These are phyloP conservation scores for Vitis rupestris DNA, from an alignment of 164 flowering plant genomes.

Conservation along the genomic window DNA sequence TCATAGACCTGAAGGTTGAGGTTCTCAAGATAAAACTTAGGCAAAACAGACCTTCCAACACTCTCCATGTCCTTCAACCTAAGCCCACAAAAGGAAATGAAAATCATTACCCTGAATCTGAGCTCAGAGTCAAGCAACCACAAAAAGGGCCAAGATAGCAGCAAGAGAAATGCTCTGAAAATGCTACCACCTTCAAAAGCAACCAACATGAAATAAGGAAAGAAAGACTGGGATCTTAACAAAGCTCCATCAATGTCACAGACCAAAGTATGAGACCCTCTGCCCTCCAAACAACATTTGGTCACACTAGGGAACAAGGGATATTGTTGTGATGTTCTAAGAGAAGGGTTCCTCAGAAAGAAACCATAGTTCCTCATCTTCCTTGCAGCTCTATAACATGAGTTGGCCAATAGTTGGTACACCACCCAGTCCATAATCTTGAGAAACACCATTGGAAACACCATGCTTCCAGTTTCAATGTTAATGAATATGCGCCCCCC, in stretches of 20 bases:
- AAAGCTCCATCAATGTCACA: conserved; percentile 62
- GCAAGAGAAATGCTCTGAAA: conserved; percentile 61
- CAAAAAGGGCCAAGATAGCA: conserved; percentile 47
- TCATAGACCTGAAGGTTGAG: conserved; percentile 55
- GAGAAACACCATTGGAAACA: conserved; percentile 44
- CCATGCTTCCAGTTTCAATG: conserved; percentile 21
- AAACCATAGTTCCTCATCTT: conserved; percentile 45
- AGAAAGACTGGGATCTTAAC: conserved; percentile 52
- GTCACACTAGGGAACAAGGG: conserved; percentile 37
- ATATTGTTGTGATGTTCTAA: conserved; percentile 18
- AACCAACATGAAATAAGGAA: conserved; percentile 90
- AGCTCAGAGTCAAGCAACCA: conserved; percentile 39
- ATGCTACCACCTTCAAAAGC: conserved; percentile 86
- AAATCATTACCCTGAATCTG: conserved; percentile 56
- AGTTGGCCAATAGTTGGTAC: conserved; percentile 52
- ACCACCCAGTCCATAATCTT: conserved; percentile 56
- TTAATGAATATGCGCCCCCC: too few relatives aligned
- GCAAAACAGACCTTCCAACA: conserved; percentile 71
- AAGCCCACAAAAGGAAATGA: conserved; percentile 75
- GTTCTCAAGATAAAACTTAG: conserved; percentile 80
- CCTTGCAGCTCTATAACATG: conserved; percentile 52
- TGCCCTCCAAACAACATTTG: conserved; percentile 29
- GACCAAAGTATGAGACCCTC: conserved; percentile 38
- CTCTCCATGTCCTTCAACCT: conserved; percentile 46
- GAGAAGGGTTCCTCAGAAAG: conserved; percentile 27